Evolutionary conservation across 768 basidiomycete genomes (phyloP).

Genomic region (Botryobasidium botryosum): DNA sequence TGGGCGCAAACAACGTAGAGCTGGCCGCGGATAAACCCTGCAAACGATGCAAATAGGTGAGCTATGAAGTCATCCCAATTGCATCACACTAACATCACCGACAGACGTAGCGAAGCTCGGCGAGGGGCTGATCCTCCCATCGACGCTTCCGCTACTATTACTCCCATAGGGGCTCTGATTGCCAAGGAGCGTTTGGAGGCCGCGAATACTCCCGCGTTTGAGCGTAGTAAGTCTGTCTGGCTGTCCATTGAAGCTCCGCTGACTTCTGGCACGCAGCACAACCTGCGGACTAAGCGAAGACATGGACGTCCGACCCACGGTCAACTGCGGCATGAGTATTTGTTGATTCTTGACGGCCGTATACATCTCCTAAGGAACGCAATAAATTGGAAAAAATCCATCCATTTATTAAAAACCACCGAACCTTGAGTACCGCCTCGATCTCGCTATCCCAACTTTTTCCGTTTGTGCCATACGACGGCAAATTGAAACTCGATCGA

Average conservation of each 20-base stretch:
- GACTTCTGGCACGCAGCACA: conserved; percentile 58
- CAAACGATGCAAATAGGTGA: conserved; percentile 4
- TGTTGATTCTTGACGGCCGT: conserved; percentile 78
- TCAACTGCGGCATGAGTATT: conserved; percentile 56
- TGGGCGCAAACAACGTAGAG: conserved; percentile 57
- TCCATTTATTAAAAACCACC: conserved; percentile 5
- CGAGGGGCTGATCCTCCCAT: conserved; percentile 85
- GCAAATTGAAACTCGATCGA: no score
- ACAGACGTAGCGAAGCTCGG: conserved; percentile 86
- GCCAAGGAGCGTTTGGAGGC: conserved; percentile 62
- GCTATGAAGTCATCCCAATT: no score
- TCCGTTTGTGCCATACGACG: no score
- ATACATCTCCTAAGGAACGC: conserved; percentile 71
- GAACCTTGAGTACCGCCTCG: conserved; percentile 70
- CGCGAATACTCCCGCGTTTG: conserved; percentile 86
- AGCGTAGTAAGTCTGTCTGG: conserved; percentile 57
- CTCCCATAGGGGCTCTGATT: conserved; percentile 73
- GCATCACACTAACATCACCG: conserved; percentile 49
- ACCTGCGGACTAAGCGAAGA: conserved; percentile 42
- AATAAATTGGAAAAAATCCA: neutral
- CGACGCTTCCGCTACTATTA: conserved; percentile 45
- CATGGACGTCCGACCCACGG: conserved; percentile 29
- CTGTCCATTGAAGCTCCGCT: conserved; percentile 31
- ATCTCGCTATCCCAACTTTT: conserved; percentile 67
- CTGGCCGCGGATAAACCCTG: conserved; percentile 46